Evolutionary conservation across 257 asterid genomes (phyloP).

Genomic region (Fraxinus americana): DNA sequence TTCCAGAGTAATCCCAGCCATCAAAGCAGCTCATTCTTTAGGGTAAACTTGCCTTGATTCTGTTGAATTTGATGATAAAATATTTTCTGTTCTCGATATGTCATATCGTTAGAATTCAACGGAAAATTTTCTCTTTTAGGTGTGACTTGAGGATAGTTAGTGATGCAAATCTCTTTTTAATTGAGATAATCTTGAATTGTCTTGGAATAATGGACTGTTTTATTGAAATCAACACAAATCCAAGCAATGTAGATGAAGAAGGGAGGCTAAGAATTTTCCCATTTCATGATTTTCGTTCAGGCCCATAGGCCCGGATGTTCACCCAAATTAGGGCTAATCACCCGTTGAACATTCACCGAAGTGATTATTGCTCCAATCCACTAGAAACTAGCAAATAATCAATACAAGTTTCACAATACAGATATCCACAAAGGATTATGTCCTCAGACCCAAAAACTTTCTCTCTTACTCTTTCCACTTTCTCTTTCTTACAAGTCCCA

Average conservation of each 20-base stretch:
- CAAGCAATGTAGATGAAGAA: constrained; percentile 59
- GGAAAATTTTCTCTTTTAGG: constrained; percentile 22
- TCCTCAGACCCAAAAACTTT: too few relatives aligned
- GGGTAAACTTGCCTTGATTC: constrained; percentile 38
- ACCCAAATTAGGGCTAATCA: too few relatives aligned
- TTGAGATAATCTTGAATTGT: constrained; percentile 73
- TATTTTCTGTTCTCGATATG: neutral
- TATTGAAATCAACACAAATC: constrained; percentile 72
- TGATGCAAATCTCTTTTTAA: constrained; percentile 75
- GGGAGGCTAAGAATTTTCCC: constrained; percentile 76
- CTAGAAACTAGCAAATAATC: too few relatives aligned
- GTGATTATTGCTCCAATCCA: too few relatives aligned
- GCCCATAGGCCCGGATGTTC: too few relatives aligned
- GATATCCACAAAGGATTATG: too few relatives aligned
- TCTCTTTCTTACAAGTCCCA: too few relatives aligned
- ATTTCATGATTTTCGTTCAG: constrained; percentile 48
- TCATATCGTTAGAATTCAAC: neutral
- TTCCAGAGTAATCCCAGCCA: constrained; percentile 53
- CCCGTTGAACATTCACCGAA: too few relatives aligned
- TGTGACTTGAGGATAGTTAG: constrained; percentile 90
- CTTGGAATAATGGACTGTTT: constrained; percentile 61
- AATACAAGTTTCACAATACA: too few relatives aligned
- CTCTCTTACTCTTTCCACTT: too few relatives aligned
- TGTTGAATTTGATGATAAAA: neutral
- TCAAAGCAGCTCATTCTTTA: constrained; percentile 54